Conservation (phyloP, 257 asterid genomes). For the Ligustrum vulgare region DNA sequence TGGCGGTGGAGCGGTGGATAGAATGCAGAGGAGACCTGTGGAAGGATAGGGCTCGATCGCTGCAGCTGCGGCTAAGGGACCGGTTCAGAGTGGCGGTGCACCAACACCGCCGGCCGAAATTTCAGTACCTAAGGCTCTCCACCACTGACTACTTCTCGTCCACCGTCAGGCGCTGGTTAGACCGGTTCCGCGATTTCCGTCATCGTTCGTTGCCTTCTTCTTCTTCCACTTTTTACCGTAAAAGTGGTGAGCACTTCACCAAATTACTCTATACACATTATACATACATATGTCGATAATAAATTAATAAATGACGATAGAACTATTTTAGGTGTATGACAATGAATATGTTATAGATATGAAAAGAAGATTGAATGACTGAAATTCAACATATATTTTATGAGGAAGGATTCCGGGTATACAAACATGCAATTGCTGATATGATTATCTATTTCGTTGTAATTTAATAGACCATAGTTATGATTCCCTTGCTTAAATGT, state of each 20-base stretch:
- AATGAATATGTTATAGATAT: background rate
- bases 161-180: slow-evolving; percentile 53
- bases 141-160: slow-evolving; percentile 50
- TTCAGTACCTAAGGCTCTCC: slow-evolving; percentile 25
- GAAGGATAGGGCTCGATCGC: slow-evolving; percentile 71
- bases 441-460: background rate
- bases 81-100: slow-evolving; percentile 82
- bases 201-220: slow-evolving; percentile 66
- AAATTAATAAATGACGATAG: background rate
- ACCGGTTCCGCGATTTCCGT: slow-evolving; percentile 73
- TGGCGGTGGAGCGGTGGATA: slow-evolving; percentile 70
- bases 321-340: background rate
- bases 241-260: slow-evolving; percentile 43
- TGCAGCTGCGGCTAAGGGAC: slow-evolving; percentile 65
- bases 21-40: slow-evolving; percentile 70
- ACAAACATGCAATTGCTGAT: background rate
- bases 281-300: background rate
- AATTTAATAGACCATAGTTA: background rate
- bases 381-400: background rate
- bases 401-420: background rate
- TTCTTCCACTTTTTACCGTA: slow-evolving; percentile 69
- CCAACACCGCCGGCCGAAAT: slow-evolving; percentile 50
- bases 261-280: background rate
- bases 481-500: background rate
- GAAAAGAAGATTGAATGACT: background rate